Base-by-base conservation (phyloP, 169 alveolate species). In the Hammondia hammondi region DNA sequence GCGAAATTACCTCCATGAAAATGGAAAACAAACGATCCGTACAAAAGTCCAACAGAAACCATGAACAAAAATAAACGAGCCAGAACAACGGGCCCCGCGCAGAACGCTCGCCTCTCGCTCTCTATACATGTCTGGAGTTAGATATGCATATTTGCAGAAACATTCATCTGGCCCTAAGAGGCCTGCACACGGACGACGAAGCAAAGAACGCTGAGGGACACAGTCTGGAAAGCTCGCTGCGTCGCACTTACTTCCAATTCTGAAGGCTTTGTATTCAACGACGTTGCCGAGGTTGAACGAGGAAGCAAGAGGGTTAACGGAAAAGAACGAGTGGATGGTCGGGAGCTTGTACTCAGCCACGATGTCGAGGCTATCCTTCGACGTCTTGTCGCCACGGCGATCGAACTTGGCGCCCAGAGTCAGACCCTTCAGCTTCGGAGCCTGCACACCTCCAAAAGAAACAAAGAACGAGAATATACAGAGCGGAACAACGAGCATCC, bases 321-420 rank as follows among this genome's bases (percentile, higher is more conserved):
- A 82, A 70, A 82, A 82, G 43, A 82, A 82, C 21, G 90, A 82
- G 91, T 92, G 94, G 35, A 92, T 39, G 39, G 91, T 73, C 19
- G 94, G 94, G 32, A 85, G 70, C n/a, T 32, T 48, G 70, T 92
- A 92, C 57, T 92, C 94, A 17, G 94, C 77, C 67, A 91, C 81
- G 39, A 92, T 27, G 91, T 92, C 94, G 46, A 92, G 48, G 48
- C 72, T 48, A 35, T 92, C 94, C 48, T 70, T n/a, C 10, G 91
- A 29, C n/a, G 61, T 29, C 91, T 92, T 92, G 57, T 92, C 94
- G 19, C 94, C 94, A 24, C 87, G 87, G 29, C 94, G 45, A 21
- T 92, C 94, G 39, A 77, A 92, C 88, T 92, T 92, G 48, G 85
- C 46, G n/a, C 91, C 87, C 39, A 92, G 85, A 4, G 72, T 92